These are phyloP conservation scores for Diplosphaera chodatii DNA, from an alignment of 139 green algal genomes.

Conservation along the genomic window DNA sequence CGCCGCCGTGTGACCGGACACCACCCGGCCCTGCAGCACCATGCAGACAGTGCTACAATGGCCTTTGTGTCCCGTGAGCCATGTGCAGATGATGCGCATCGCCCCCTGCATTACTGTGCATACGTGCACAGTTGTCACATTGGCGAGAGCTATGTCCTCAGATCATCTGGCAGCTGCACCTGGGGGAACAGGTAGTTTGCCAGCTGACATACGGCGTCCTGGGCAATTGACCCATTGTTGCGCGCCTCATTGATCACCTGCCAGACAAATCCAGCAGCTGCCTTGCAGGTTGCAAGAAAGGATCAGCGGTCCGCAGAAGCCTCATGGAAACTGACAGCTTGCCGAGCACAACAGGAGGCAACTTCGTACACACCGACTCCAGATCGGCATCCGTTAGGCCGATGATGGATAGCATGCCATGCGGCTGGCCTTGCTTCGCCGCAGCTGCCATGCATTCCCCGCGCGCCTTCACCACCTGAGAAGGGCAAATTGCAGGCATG, in stretches of 20 bases:
- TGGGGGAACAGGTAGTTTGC: slow-evolving; percentile 91
- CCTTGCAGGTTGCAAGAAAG: too few relatives aligned
- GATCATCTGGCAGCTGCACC: too few relatives aligned
- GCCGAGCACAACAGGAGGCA: too few relatives aligned
- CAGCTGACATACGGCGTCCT: slow-evolving; percentile 61
- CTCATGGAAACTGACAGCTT: too few relatives aligned
- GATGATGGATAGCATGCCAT: slow-evolving; percentile 88
- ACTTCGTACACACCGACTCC: slow-evolving; percentile 2
- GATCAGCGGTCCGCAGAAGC: too few relatives aligned
- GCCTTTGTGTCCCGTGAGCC: too few relatives aligned
- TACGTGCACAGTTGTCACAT: too few relatives aligned
- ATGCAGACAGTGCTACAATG: too few relatives aligned
- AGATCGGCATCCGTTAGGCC: slow-evolving; percentile 71
- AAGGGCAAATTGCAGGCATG: neutral
- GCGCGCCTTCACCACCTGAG: slow-evolving; percentile 75
- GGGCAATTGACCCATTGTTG: slow-evolving; percentile 10
- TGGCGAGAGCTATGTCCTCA: too few relatives aligned
- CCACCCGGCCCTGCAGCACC: slow-evolving; percentile 56
- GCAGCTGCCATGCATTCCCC: slow-evolving; percentile 77
- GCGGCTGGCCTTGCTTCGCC: slow-evolving; percentile 44
- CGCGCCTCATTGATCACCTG: slow-evolving; percentile 31
- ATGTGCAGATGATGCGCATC: too few relatives aligned
- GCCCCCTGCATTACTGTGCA: too few relatives aligned
- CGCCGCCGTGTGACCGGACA: slow-evolving; percentile 67
- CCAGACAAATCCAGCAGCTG: too few relatives aligned